Conservation (phyloP, 2,329 filamentous ascomycete genomes). For the Colletotrichum cuscutae region DNA sequence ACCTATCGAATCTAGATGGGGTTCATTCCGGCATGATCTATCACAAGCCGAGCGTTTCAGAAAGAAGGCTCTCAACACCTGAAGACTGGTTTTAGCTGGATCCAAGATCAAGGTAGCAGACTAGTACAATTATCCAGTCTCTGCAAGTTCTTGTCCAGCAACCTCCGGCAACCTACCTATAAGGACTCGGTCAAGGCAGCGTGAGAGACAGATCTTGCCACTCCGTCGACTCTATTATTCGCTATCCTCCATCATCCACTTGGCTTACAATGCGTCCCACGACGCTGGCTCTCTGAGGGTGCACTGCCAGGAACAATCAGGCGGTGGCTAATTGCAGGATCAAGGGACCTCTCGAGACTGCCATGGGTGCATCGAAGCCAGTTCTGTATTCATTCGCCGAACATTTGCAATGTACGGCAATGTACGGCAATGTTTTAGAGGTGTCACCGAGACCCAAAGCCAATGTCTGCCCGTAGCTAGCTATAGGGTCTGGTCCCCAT, state of each 20-base stretch:
- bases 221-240: not conserved
- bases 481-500: not conserved
- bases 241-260: not conserved
- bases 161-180: not conserved
- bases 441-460: not conserved
- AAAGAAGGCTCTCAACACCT: not conserved
- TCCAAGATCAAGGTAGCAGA: not conserved
- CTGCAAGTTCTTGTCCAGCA: not conserved
- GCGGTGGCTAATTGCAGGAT: not conserved
- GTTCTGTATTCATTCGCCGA: not conserved
- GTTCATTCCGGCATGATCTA: not conserved
- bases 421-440: not conserved
- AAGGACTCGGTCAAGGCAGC: not conserved
- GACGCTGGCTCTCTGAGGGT: not conserved
- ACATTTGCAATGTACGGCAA: not conserved
- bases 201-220: not conserved
- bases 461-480: not conserved
- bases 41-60: not conserved
- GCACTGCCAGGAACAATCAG: not conserved
- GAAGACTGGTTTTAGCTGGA: not conserved
- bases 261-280: not conserved
- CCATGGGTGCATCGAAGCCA: not conserved
- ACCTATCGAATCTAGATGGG: not conserved
- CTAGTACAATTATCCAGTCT: not conserved
- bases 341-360: not conserved